Base-by-base conservation (phyloP, 1,284 basidiomycete genomes). In the Moesziomyces sp. region DNA sequence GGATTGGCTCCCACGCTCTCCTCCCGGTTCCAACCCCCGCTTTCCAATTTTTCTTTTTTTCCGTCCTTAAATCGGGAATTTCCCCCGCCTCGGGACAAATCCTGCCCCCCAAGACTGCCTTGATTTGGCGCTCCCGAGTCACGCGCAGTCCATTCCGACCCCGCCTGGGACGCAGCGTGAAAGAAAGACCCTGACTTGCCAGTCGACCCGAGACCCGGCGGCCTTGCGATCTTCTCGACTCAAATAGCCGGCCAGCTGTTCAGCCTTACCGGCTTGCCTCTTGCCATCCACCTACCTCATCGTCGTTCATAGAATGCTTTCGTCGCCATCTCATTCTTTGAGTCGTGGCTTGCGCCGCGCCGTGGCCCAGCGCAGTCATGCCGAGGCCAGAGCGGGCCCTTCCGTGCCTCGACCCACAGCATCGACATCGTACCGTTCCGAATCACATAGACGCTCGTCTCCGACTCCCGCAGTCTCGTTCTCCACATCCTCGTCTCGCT, bases 261-360 rank as follows among this genome's bases (percentile, higher is more conserved):
- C 30, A 11, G 30, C 38, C 18, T 40, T 18, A 18, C 38, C 38
- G 38, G 38, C 13, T 40, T 18, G 38, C 38, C 3, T 40, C 38
- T 40, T 40, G 14, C 16, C 8, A 6, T 40, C 38, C 38, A 40
- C 23, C 43, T 21, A n/a, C 9, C 9, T 16, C 23, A 2, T 11
- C 24, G 3, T 18, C 24, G 24, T 18, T 9, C 23, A 14, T 21
- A 24, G 16, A 26, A 46, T 46, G 23, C 24, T 40, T 40, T 2
- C 38, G 14, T 40, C 38, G 16, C 13, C 16, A 16, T 40, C 38
- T 43, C 38, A 46, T 7, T 46, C 40, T n/a, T 21, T 63, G 45
- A 28, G 52, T 40, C 34, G 53, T 34, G 42, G 42, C 38, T 24
- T 67, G 11, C 57, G 64, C 42, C 40, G 50, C n/a, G 64, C 58